Evolutionary conservation across 208 protist species (phyloP).

Genomic region (Acanthamoeba triangularis): DNA sequence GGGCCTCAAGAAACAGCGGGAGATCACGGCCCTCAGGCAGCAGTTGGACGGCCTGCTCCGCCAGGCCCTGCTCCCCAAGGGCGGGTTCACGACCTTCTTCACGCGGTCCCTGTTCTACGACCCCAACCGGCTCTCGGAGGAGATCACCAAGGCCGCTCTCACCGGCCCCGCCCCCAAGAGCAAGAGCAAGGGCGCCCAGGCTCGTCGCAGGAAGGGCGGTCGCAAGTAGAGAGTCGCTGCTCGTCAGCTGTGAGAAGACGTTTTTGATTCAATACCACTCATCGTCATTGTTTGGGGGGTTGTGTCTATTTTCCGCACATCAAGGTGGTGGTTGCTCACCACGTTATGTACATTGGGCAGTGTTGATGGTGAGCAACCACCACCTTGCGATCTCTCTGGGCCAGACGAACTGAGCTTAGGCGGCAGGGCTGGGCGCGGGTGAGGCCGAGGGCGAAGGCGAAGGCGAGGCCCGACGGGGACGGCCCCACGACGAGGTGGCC

Average conservation of each 20-base stretch:
- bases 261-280: too few relatives aligned
- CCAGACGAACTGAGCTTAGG: too few relatives aligned
- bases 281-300: too few relatives aligned
- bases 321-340: too few relatives aligned
- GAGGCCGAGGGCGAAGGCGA: too few relatives aligned
- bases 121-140: background rate
- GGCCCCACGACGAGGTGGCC: background rate
- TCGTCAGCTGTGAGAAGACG: too few relatives aligned
- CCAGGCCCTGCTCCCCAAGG: conserved; percentile 37
- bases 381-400: too few relatives aligned
- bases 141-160: background rate
- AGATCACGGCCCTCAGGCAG: conserved; percentile 2
- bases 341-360: too few relatives aligned
- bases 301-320: too few relatives aligned
- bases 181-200: conserved; percentile 3
- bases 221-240: background rate
- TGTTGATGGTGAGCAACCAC: too few relatives aligned
- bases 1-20: background rate
- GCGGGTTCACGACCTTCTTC: conserved; percentile 56
- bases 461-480: too few relatives aligned
- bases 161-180: background rate
- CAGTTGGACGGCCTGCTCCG: conserved; percentile 20
- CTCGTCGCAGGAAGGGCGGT: background rate
- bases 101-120: conserved; percentile 35
- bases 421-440: too few relatives aligned